Evolutionary conservation across 768 basidiomycete genomes (phyloP), one percentile per base, ranked within the genome.

Genomic region (Strobilomyces dryophilus): DNA sequence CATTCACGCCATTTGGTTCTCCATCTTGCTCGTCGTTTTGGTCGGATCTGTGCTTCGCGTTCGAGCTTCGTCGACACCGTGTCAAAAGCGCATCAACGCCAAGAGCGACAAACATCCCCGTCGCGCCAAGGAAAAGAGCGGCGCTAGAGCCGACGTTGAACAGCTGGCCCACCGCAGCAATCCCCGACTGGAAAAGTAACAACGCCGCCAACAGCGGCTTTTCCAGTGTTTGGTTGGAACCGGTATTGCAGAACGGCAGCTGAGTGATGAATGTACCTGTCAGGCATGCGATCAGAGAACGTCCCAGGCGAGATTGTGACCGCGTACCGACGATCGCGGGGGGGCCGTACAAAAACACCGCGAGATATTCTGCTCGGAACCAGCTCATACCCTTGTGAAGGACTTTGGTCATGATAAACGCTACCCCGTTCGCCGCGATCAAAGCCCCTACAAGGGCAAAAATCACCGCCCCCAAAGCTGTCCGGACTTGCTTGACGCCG

Each of bases 351-450:
- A 97, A 69, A 20, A 77, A 63, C 9, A 95, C 57, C 1, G 80
- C 77, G 10, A 78, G 76, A 58, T 84, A 78, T 55, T 90, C 89
- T 39, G 76, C 79, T 15, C 79, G 75, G 69, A 91, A 97, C 94
- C 94, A 98, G 61, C 88, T 89, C 81, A 95, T 80, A 0, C 81
- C 77, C 67, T 81, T 86, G 8, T 80, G 76, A 20, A 92, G 66
- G 1, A 82, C 78, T 5, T 66, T 64, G 26, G 71, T 67, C 83
- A 95, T 87, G 12, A 90, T 52, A 2, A 82, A 63, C 0, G 95
- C 95, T 1, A 89, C 77, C 1, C 78, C 53, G 58, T 95, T 94
- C 1, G 89, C 83, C 1, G 76, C 73, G 1, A 87, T 47, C 4
- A 91, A 31, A 0, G 84, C 80, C 0, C 84, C 85, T 2, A 82